These are phyloP conservation scores for Oidium heveae DNA, from an alignment of 2,329 filamentous ascomycete genomes.

Conservation along the genomic window DNA sequence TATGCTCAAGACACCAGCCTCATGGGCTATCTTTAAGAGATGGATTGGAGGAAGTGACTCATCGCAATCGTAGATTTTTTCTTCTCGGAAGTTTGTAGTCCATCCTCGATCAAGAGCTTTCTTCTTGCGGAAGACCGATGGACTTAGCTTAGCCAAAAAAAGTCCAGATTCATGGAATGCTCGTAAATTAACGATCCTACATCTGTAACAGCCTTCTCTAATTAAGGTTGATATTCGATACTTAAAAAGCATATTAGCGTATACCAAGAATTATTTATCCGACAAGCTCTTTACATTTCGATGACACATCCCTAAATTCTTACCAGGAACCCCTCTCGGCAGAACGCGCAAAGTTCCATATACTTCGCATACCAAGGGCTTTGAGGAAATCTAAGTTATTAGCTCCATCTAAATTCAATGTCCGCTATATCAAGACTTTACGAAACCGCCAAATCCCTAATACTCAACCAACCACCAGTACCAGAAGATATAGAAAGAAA, in stretches of 20 bases:
- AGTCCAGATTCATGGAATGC: background rate
- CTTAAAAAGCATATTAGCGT: background rate
- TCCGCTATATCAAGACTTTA: slow-evolving; percentile 7
- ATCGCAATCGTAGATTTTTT: slow-evolving; percentile 2
- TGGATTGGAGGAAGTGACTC: slow-evolving; percentile 7
- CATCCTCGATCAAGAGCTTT: background rate
- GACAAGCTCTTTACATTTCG: too few species aligned
- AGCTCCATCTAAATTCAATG: background rate
- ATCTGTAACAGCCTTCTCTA: background rate
- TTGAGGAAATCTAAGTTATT: too few species aligned
- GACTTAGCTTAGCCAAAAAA: background rate
- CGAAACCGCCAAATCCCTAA: slow-evolving; percentile 5
- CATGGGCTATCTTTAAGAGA: slow-evolving; percentile 7
- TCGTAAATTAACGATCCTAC: background rate
- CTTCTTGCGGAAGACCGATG: background rate
- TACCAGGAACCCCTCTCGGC: too few species aligned
- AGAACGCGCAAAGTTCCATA: too few species aligned
- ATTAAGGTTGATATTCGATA: background rate
- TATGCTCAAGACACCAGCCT: slow-evolving; percentile 8
- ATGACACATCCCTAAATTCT: too few species aligned
- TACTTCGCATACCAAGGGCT: too few species aligned
- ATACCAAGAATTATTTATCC: too few species aligned
- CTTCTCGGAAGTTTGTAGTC: background rate
- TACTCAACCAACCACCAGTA: background rate
- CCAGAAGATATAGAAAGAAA: background rate